Conservation (phyloP, 2,329 filamentous ascomycete species). For the Paraconiothyrium brasiliense region DNA sequence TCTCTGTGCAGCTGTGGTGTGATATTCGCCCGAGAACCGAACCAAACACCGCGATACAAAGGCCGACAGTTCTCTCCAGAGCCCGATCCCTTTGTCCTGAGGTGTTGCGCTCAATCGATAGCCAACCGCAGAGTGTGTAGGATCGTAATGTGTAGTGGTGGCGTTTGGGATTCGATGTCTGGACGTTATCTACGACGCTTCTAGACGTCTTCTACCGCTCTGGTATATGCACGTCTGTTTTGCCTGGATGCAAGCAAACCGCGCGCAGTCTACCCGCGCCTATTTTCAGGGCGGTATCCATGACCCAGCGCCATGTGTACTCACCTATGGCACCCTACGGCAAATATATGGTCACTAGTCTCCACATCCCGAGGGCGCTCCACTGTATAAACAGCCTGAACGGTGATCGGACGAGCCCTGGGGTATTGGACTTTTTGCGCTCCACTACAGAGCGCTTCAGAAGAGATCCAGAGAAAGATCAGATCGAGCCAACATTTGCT, state of each 20-base stretch:
- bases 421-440: background rate
- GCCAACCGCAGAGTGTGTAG: constrained; percentile 3
- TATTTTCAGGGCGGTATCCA: background rate
- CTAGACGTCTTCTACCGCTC: constrained; percentile 12
- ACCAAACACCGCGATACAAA: constrained; percentile 1
- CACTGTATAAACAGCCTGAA: constrained; percentile 3
- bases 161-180: background rate
- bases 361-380: background rate
- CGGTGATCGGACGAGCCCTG: background rate
- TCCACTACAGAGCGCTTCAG: background rate
- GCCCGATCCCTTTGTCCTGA: background rate
- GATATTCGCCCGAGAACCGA: background rate
- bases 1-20: background rate
- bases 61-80: background rate
- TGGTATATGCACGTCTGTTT: background rate
- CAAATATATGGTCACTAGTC: background rate
- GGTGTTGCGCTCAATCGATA: background rate
- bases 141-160: background rate
- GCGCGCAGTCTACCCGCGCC: background rate
- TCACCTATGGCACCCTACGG: background rate
- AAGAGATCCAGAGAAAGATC: background rate
- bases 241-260: constrained; percentile 4
- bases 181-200: constrained; percentile 4
- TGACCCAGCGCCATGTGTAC: no score
- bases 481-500: background rate